Evolutionary conservation across 306 rosid species (phyloP).

Genomic region (Cicer cuneatum): DNA sequence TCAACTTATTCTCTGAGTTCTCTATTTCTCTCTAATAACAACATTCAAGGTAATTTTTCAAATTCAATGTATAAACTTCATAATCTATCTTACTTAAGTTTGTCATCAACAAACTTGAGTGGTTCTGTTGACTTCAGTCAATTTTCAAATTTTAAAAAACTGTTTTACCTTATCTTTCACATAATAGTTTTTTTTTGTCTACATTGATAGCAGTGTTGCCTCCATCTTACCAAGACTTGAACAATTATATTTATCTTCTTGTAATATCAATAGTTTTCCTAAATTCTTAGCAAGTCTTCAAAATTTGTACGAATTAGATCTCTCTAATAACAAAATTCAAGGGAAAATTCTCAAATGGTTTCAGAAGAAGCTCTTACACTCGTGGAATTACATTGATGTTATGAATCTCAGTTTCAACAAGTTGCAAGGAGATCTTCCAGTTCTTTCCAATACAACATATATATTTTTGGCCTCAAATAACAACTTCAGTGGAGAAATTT

Average conservation of each 20-base stretch:
- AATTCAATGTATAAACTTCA: constrained; percentile 22
- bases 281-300: constrained; percentile 11
- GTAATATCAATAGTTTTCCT: constrained; percentile 38
- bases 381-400: accelerated
- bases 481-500: constrained; percentile 29
- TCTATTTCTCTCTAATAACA: not conserved
- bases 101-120: constrained; percentile 36
- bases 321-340: constrained; percentile 40
- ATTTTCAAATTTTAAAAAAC: not conserved
- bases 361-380: not conserved
- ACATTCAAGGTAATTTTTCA: constrained; percentile 39
- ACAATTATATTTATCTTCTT: not conserved
- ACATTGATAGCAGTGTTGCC: not conserved
- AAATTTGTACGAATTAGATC: not conserved
- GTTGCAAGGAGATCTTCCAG: constrained; percentile 42
- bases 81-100: not conserved
- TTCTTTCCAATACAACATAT: not conserved
- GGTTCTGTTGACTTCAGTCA: not conserved
- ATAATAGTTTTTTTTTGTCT: constrained; percentile 3
- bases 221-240: not conserved
- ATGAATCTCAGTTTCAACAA: constrained; percentile 44
- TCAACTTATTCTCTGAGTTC: not conserved
- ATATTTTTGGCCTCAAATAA: constrained; percentile 43
- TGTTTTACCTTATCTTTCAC: not conserved
- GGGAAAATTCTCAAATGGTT: constrained; percentile 46